phyloP scores from a whole-genome alignment of 148 eudicot species.

The Fallopia convolvulus region DNA sequence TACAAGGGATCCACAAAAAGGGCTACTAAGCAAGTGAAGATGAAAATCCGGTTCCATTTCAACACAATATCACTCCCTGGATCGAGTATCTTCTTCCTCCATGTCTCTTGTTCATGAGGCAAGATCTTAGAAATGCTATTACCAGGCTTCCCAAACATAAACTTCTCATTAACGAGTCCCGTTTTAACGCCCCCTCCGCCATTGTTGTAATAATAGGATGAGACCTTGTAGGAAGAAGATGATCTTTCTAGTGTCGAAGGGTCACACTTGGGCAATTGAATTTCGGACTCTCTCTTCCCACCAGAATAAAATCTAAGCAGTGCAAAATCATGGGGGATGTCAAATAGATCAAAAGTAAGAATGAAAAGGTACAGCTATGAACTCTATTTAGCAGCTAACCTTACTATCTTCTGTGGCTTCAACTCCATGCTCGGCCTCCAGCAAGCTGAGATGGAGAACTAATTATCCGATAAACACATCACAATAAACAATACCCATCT shows the following conservation, averaged over 20 bases:
- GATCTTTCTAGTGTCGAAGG: constrained; percentile 44
- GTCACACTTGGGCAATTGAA: constrained; percentile 40
- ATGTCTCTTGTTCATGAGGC: constrained; percentile 40
- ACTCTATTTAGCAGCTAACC: constrained; percentile 28
- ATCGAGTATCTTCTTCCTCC: constrained; percentile 74
- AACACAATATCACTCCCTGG: constrained; percentile 89
- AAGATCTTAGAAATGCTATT: constrained; percentile 29
- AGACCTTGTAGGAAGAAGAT: constrained; percentile 43
- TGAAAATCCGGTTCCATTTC: constrained; percentile 82
- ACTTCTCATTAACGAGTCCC: constrained; percentile 21
- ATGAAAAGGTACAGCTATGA: neutral
- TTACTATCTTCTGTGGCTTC: constrained; percentile 58
- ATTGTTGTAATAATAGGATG: constrained; percentile 30
- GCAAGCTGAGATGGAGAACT: constrained; percentile 1
- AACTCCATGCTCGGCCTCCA: constrained; percentile 44
- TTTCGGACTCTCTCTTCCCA: constrained; percentile 46
- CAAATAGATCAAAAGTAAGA: neutral
- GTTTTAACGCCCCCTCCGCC: constrained; percentile 22
- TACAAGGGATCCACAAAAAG: constrained; percentile 86
- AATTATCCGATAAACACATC: neutral
- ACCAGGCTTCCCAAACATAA: constrained; percentile 39
- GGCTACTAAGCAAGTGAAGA: constrained; percentile 74
- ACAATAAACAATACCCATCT: neutral
- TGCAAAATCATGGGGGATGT: neutral
- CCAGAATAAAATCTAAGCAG: constrained; percentile 61